These are phyloP conservation scores for Sporothrix protearum DNA, from an alignment of 2,329 filamentous ascomycete genomes.

Conservation along the genomic window DNA sequence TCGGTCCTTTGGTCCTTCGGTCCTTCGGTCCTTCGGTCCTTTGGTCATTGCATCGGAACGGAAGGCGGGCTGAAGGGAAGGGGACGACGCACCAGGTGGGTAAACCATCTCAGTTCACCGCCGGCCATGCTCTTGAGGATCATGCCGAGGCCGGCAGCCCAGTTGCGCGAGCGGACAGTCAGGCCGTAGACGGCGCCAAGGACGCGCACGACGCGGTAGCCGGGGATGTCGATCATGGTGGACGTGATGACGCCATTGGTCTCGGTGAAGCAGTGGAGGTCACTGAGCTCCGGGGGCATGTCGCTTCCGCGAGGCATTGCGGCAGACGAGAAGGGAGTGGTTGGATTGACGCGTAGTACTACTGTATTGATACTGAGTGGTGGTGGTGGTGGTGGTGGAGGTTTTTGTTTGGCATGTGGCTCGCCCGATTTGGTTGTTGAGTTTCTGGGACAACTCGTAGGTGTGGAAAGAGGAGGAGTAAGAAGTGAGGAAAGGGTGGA, in stretches of 20 bases:
- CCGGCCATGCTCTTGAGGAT: slow-evolving; percentile 55
- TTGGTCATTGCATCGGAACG: too few species aligned
- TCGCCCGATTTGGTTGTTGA: slow-evolving; percentile 5
- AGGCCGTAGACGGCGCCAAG: slow-evolving; percentile 52
- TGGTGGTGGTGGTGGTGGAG: neutral
- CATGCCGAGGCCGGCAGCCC: slow-evolving; percentile 54
- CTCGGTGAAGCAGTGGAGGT: slow-evolving; percentile 51
- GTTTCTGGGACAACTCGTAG: slow-evolving; percentile 6
- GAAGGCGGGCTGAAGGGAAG: too few species aligned
- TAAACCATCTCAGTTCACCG: slow-evolving; percentile 59
- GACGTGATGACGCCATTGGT: slow-evolving; percentile 59
- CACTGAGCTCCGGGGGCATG: slow-evolving; percentile 33
- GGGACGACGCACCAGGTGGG: slow-evolving; percentile 43
- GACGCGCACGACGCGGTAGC: slow-evolving; percentile 55
- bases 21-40: too few species aligned
- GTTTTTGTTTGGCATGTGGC: neutral
- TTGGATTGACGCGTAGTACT: too few species aligned
- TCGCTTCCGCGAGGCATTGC: slow-evolving; percentile 14
- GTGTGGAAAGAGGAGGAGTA: neutral
- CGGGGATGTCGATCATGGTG: slow-evolving; percentile 62
- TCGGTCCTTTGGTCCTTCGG: too few species aligned
- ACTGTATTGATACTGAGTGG: too few species aligned
- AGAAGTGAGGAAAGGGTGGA: neutral
- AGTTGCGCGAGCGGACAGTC: slow-evolving; percentile 50
- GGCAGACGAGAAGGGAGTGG: neutral